phyloP scores from a whole-genome alignment of 305 asterid species.

The Fraxinus ornus region DNA sequence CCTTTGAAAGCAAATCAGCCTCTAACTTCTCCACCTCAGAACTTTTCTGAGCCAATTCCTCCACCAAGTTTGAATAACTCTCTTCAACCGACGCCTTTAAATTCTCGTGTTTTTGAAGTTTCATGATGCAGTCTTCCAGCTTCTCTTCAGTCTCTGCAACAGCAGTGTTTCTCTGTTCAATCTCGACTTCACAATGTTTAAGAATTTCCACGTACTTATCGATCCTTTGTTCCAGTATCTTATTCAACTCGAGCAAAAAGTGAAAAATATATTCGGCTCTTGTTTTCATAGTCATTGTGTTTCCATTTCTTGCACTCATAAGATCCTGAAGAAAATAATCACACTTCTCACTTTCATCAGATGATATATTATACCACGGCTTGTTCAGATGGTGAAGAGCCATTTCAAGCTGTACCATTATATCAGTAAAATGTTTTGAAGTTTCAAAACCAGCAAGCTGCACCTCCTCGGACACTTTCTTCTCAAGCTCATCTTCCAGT shows the following conservation, averaged over 20 bases:
- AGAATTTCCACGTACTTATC: slow-evolving; percentile 33
- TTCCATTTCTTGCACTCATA: slow-evolving; percentile 24
- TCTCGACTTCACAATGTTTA: slow-evolving; percentile 39
- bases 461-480: slow-evolving; percentile 24
- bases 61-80: slow-evolving; percentile 32
- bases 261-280: slow-evolving; percentile 27
- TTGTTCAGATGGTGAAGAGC: slow-evolving; percentile 49
- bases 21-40: slow-evolving; percentile 33
- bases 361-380: slow-evolving; percentile 33
- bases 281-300: slow-evolving; percentile 16
- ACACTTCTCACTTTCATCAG: slow-evolving; percentile 28
- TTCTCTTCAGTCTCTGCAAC: slow-evolving; percentile 39
- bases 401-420: slow-evolving; percentile 43
- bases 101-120: slow-evolving; percentile 45
- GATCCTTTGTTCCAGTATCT: slow-evolving; percentile 54
- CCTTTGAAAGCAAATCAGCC: slow-evolving; percentile 37
- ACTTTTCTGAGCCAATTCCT: slow-evolving; percentile 42
- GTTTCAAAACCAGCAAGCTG: slow-evolving; percentile 27
- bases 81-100: slow-evolving; percentile 41
- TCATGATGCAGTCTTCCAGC: slow-evolving; percentile 37
- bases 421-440: slow-evolving; percentile 31
- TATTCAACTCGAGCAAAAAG: slow-evolving; percentile 57
- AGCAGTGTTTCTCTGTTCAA: slow-evolving; percentile 32
- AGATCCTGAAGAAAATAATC: slow-evolving; percentile 28
- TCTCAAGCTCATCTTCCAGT: slow-evolving; percentile 33